A percentile compares a stretch with the other conserved stretches of the same genome.
Conservation (phyloP, 345 rosid species). For the Cochlearia excelsa region DNA sequence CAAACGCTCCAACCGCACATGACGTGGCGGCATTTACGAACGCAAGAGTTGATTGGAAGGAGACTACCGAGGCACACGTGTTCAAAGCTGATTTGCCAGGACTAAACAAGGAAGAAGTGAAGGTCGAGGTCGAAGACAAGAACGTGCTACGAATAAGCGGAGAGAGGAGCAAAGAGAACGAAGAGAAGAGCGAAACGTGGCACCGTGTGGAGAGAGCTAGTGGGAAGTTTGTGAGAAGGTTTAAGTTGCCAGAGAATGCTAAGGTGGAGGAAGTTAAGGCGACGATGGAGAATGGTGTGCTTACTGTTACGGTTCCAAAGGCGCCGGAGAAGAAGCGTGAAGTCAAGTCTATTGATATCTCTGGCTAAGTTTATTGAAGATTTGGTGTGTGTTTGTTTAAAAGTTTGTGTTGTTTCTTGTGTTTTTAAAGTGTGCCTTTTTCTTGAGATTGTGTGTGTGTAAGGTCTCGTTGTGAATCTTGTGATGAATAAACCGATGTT, state of each 20-base stretch:
- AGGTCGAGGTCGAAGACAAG: slow-evolving; percentile 37
- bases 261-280: slow-evolving; percentile 38
- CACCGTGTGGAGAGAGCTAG: slow-evolving; percentile 31
- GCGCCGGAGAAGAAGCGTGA: slow-evolving; percentile 27
- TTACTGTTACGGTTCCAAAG: slow-evolving; percentile 28
- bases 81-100: slow-evolving; percentile 38
- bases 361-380: slow-evolving; percentile 12
- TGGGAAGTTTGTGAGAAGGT: slow-evolving; percentile 38
- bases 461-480: no score
- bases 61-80: slow-evolving; percentile 38
- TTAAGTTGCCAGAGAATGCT: slow-evolving; percentile 31
- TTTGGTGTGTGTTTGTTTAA: not conserved
- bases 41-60: slow-evolving; percentile 33
- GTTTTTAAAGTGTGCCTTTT: no score
- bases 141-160: slow-evolving; percentile 35
- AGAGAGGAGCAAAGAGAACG: slow-evolving; percentile 34
- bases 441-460: no score
- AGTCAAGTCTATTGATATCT: slow-evolving; percentile 34
- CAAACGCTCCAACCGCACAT: not conserved
- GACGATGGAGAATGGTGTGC: slow-evolving; percentile 35
- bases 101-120: slow-evolving; percentile 35
- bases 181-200: slow-evolving; percentile 41
- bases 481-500: no score
- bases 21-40: slow-evolving; percentile 31
- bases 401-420: no score